Percentiles rank a stretch among this genome's conserved stretches.
Evolutionary conservation across 2,329 filamentous ascomycete species (phyloP).

Genomic region (Microcyclosporella mali): DNA sequence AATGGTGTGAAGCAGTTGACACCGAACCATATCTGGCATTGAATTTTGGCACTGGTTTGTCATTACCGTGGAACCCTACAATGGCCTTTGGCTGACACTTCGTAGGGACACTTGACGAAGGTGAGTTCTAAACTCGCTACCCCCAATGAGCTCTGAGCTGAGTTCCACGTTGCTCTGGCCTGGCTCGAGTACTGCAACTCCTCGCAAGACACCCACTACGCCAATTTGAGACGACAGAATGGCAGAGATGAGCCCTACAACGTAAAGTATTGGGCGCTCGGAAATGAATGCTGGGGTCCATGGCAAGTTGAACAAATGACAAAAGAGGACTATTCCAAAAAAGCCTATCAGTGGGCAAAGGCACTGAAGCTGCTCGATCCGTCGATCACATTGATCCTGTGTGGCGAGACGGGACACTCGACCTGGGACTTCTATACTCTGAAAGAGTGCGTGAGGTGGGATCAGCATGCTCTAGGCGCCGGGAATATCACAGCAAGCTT

Average conservation of each 20-base stretch:
- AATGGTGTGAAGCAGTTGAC: conserved; percentile 52
- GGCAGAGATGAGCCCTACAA: conserved; percentile 71
- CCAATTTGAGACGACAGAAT: conserved; percentile 70
- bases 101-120: conserved; percentile 45
- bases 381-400: conserved; percentile 62
- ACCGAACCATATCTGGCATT: conserved; percentile 74
- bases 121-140: conserved; percentile 31
- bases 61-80: not conserved
- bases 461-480: conserved; percentile 43
- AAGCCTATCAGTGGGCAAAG: conserved; percentile 66
- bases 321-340: conserved; percentile 62
- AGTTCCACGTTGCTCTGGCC: conserved; percentile 47
- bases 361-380: conserved; percentile 67
- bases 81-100: conserved; percentile 7
- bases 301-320: conserved; percentile 63
- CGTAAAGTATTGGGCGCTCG: conserved; percentile 80
- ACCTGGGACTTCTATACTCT: conserved; percentile 70
- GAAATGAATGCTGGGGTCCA: conserved; percentile 65
- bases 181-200: conserved; percentile 88
- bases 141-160: not conserved
- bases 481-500: conserved; percentile 44
- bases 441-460: conserved; percentile 57
- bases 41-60: conserved; percentile 68
- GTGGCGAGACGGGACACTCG: conserved; percentile 62
- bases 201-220: conserved; percentile 70